Base-by-base conservation (phyloP, 148 eudicot species). In the Silene latifolia region DNA sequence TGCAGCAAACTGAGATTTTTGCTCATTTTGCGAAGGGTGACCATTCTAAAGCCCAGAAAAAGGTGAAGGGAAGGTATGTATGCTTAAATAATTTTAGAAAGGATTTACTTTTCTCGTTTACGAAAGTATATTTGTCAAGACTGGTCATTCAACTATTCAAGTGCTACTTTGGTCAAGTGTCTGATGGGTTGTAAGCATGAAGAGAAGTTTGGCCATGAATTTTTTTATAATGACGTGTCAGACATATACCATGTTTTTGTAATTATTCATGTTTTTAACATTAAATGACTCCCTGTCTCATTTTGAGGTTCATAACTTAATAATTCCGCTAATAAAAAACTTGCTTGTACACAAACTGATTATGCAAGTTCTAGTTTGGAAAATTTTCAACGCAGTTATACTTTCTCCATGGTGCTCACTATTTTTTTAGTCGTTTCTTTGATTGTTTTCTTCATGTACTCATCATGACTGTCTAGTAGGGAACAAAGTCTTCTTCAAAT, bases 11-110 rank as follows among this genome's bases (percentile, higher is more conserved):
- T 0, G 98, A 95, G 78, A 81, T 95, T 74, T 95, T 95, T 89
- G 92, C 98, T 47, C 98, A 95, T 85, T 95, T 95, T 85, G 97
- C 98, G 58, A 90, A 92, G 83, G 91, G 91, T 61, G 98, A 86
- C 44, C 93, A 83, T 48, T 84, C 98, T 74, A 71, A 86, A 11
- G 47, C 90, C 10, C 78, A 77, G 79, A 95, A 88, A 79, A 88
- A 89, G 88, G 63, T 44, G 0, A 94, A 87, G 81, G 98, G 96
- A 85, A 90, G 88, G 98, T 95, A 80, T 46, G 70, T 4, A 46
- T 66, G 15, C 53, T 67, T 47, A 32, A 24, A 44, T 67, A 35
- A 35, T 8, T 15, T 42, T 42, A 7, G 12, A 21, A 44, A 24
- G 11, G 57, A 24, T n/a, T n/a, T 23, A 47, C 23, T 12, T 3